Evolutionary conservation across 257 asterid species (phyloP).

Genomic region (Gynochthodes officinalis): DNA sequence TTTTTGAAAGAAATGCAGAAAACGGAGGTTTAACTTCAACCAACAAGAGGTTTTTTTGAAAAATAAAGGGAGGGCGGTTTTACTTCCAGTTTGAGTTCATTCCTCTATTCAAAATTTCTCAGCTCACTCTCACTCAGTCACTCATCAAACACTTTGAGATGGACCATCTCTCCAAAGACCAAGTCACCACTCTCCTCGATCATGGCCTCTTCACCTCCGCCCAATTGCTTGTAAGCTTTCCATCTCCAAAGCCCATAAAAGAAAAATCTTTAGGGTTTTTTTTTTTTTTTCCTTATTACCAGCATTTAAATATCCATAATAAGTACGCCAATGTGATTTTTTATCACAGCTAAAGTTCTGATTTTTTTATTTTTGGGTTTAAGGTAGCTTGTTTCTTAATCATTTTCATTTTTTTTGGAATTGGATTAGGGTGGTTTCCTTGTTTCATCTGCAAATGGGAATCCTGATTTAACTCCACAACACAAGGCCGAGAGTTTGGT

Average conservation of each 20-base stretch:
- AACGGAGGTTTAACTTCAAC: too few species aligned
- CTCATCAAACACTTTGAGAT: slow-evolving; percentile 5
- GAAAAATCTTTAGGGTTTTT: neutral
- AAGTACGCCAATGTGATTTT: neutral
- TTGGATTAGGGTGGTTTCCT: slow-evolving; percentile 76
- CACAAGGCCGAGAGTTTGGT: slow-evolving; percentile 91
- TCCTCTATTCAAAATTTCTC: neutral
- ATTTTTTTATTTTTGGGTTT: neutral
- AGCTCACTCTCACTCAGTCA: neutral
- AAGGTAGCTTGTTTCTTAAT: neutral
- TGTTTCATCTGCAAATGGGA: slow-evolving; percentile 66
- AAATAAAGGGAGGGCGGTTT: slow-evolving; percentile 4
- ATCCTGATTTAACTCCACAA: slow-evolving; percentile 71
- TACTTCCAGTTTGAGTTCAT: neutral
- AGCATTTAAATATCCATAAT: neutral
- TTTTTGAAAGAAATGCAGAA: too few species aligned
- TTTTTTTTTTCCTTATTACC: too few species aligned
- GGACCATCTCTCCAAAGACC: slow-evolving; percentile 62
- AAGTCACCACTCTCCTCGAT: slow-evolving; percentile 62
- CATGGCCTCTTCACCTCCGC: slow-evolving; percentile 84
- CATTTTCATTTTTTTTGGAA: slow-evolving; percentile 3
- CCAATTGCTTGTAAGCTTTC: slow-evolving; percentile 62
- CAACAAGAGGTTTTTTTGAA: neutral
- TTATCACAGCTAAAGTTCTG: neutral
- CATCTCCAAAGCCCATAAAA: neutral